Conservation (phyloP, 176 grass and related monocot genomes). For the Thinopyrum elongatum region DNA sequence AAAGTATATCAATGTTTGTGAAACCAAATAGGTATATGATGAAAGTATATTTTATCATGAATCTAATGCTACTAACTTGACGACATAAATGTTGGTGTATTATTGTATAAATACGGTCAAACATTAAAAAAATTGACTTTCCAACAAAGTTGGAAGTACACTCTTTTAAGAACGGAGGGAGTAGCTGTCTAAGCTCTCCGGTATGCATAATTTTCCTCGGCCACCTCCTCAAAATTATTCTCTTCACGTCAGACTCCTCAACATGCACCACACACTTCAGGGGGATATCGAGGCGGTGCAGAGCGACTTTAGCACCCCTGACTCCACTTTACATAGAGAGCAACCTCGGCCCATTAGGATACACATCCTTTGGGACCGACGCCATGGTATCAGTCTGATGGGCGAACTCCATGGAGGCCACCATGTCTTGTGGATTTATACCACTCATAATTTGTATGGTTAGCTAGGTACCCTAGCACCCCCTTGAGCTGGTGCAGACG, state of each 20-base stretch:
- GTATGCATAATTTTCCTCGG: slow-evolving; percentile 49
- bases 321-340: slow-evolving; percentile 75
- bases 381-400: slow-evolving; percentile 61
- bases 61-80: no score
- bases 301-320: slow-evolving; percentile 56
- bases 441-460: slow-evolving; percentile 51
- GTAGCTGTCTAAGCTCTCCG: slow-evolving; percentile 52
- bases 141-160: no score
- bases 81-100: no score
- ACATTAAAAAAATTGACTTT: no score
- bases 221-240: slow-evolving; percentile 68
- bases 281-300: slow-evolving; percentile 62
- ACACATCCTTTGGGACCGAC: slow-evolving; percentile 50
- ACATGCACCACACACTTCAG: slow-evolving; percentile 66
- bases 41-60: no score
- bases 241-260: slow-evolving; percentile 57
- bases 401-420: slow-evolving; percentile 35
- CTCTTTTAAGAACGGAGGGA: no score
- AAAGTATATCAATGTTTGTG: no score
- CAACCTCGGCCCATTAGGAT: slow-evolving; percentile 51
- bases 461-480: slow-evolving; percentile 58
- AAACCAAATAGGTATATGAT: no score
- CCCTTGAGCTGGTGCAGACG: slow-evolving; percentile 54
- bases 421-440: slow-evolving; percentile 34
- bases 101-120: no score